phyloP scores from a whole-genome alignment of 495 filamentous ascomycete genomes.

The Sordaria brevicollis region DNA sequence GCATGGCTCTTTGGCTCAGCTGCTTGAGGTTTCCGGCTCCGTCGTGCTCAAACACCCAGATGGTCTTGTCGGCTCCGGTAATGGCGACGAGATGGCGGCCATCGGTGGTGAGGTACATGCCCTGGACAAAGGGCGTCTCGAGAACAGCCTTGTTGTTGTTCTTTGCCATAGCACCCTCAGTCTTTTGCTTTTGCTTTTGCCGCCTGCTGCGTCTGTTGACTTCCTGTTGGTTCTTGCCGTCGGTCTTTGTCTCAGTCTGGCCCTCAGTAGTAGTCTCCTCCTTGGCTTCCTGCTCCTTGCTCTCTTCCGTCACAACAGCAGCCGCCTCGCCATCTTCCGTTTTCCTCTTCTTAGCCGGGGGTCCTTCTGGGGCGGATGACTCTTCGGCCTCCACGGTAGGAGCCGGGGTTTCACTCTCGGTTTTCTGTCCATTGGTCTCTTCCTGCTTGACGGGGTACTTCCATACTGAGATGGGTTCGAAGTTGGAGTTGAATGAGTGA shows the following conservation, averaged over 20 bases:
- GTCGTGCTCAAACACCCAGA: conserved; percentile 67
- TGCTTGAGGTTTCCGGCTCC: conserved; percentile 50
- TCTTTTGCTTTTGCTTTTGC: conserved; percentile 3
- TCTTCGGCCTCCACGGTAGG: background rate
- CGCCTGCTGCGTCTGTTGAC: background rate
- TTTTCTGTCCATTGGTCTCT: background rate
- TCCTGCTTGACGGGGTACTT: conserved; percentile 18
- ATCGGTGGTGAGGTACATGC: conserved; percentile 47
- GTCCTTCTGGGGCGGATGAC: conserved; percentile 15
- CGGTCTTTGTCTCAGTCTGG: background rate
- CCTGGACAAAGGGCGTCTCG: conserved; percentile 35
- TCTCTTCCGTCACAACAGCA: background rate
- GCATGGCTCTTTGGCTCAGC: conserved; percentile 70
- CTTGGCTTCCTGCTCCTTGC: background rate
- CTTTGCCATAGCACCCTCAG: background rate
- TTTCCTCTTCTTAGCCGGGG: conserved; percentile 22
- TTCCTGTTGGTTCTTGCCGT: conserved; percentile 1
- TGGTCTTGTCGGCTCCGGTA: conserved; percentile 80
- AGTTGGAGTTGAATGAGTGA: conserved; percentile 26
- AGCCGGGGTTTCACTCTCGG: background rate
- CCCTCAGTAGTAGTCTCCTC: background rate
- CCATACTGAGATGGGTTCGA: conserved; percentile 31
- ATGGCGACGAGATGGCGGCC: conserved; percentile 60
- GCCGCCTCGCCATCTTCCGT: conserved; percentile 7
- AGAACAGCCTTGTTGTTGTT: conserved; percentile 1